phyloP scores from a whole-genome alignment of 1,284 basidiomycete species.

The Ustilago sp. region DNA sequence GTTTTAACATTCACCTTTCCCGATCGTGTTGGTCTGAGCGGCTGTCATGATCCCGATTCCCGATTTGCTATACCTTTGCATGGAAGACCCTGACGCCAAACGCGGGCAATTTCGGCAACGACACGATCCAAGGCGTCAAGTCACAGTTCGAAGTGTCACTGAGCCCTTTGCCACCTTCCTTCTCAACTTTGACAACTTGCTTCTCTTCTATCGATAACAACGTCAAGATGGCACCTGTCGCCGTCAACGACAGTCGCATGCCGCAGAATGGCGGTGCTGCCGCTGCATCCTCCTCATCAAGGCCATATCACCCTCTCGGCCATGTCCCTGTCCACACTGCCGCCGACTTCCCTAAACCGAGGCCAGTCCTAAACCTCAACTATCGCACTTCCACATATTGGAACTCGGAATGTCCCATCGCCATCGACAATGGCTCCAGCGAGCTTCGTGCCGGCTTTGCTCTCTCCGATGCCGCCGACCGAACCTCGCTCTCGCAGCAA shows the following conservation, averaged over 20 bases:
- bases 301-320: slow-evolving; percentile 47
- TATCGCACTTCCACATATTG: slow-evolving; percentile 55
- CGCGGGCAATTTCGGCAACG: no score
- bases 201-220: not conserved
- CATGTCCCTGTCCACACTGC: slow-evolving; percentile 43
- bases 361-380: slow-evolving; percentile 35
- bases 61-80: not conserved
- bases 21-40: not conserved
- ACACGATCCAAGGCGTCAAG: not conserved
- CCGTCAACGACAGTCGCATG: slow-evolving; percentile 35
- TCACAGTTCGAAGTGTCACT: not conserved
- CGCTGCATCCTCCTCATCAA: slow-evolving; percentile 21
- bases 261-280: slow-evolving; percentile 12
- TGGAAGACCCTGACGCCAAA: not conserved
- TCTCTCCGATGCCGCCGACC: slow-evolving; percentile 61
- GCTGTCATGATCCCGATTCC: not conserved
- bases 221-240: slow-evolving; percentile 46
- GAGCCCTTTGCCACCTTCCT: not conserved
- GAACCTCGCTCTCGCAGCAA: slow-evolving; percentile 16
- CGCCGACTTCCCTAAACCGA: slow-evolving; percentile 46
- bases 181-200: not conserved
- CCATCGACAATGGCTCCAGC: slow-evolving; percentile 93
- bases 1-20: not conserved
- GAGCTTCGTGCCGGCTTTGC: slow-evolving; percentile 89
- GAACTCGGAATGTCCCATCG: slow-evolving; percentile 73